Conservation (phyloP, 495 filamentous ascomycete genomes). For the Cladorrhinum samala region DNA sequence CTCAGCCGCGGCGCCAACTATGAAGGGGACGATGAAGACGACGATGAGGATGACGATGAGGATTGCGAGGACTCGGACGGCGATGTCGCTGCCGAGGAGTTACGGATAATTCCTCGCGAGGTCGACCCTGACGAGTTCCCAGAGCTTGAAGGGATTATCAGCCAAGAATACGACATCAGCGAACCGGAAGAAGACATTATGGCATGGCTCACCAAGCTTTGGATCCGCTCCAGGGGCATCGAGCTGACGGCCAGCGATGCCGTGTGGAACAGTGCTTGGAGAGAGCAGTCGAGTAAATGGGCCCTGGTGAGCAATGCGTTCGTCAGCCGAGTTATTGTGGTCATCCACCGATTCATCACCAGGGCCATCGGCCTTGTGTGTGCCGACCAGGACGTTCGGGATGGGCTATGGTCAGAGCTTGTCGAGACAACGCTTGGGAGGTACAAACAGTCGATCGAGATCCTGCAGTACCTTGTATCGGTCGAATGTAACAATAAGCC, state of each 20-base stretch:
- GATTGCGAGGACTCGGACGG: background rate
- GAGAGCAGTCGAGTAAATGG: conserved; percentile 53
- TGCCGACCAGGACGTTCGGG: conserved; percentile 29
- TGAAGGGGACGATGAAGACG: no score
- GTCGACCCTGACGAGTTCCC: conserved; percentile 5
- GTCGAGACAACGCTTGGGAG: conserved; percentile 36
- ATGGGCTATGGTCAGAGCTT: conserved; percentile 31
- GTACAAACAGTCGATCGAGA: conserved; percentile 38
- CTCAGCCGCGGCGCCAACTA: background rate
- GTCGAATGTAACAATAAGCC: conserved; percentile 44
- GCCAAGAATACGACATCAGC: background rate
- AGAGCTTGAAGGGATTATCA: conserved; percentile 14
- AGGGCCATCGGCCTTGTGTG: conserved; percentile 24
- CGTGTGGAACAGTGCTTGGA: conserved; percentile 43
- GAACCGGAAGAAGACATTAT: conserved; percentile 7
- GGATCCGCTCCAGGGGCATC: conserved; percentile 20
- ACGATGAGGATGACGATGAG: background rate
- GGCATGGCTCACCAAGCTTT: conserved; percentile 17
- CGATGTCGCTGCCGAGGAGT: background rate
- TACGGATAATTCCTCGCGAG: background rate
- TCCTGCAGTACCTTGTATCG: conserved; percentile 40
- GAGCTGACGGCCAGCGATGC: conserved; percentile 23
- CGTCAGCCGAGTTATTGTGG: conserved; percentile 38
- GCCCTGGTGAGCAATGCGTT: conserved; percentile 38
- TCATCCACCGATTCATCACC: conserved; percentile 47